Conservation (phyloP, 768 basidiomycete genomes). For the Baorangia bicolor region DNA sequence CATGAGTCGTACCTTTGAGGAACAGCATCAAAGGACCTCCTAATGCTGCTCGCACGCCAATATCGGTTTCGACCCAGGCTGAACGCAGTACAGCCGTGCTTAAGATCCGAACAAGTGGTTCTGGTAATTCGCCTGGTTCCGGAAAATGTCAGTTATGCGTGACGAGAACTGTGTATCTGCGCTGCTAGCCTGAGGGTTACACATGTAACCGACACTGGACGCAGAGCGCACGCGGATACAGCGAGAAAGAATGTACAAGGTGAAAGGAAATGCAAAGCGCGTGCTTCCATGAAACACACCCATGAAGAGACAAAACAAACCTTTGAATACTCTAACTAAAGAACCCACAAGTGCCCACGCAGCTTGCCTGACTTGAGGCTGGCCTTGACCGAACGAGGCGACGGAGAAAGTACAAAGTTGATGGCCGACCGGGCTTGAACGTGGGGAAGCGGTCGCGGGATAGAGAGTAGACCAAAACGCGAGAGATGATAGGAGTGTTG, state of each 20-base stretch:
- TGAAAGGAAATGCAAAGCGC: background rate
- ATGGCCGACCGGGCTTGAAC: constrained; percentile 31
- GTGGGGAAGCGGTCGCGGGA: constrained; percentile 45
- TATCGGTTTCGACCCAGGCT: constrained; percentile 69
- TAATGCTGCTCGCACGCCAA: constrained; percentile 63
- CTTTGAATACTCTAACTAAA: constrained; percentile 46
- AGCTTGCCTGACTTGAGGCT: constrained; percentile 71
- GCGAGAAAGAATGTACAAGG: background rate
- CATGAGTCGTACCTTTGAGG: constrained; percentile 53
- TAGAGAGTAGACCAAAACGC: constrained; percentile 61
- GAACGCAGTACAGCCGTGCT: constrained; percentile 64
- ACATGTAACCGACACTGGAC: background rate
- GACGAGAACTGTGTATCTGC: background rate
- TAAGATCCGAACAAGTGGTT: constrained; percentile 44
- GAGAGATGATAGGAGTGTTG: constrained; percentile 30
- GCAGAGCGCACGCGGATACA: background rate
- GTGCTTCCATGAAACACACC: background rate
- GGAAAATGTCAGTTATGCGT: constrained; percentile 4
- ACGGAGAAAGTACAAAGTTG: constrained; percentile 14
- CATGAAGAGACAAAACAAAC: constrained; percentile 27
- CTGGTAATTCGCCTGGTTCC: constrained; percentile 23
- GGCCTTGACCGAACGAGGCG: constrained; percentile 50
- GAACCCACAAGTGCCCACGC: constrained; percentile 60
- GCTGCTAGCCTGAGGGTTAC: background rate
- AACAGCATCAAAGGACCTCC: constrained; percentile 71